A percentile compares a stretch with the other conserved stretches of the same genome.
phyloP scores from a whole-genome alignment of 257 asterid species.

The Scutellaria baicalensis region DNA sequence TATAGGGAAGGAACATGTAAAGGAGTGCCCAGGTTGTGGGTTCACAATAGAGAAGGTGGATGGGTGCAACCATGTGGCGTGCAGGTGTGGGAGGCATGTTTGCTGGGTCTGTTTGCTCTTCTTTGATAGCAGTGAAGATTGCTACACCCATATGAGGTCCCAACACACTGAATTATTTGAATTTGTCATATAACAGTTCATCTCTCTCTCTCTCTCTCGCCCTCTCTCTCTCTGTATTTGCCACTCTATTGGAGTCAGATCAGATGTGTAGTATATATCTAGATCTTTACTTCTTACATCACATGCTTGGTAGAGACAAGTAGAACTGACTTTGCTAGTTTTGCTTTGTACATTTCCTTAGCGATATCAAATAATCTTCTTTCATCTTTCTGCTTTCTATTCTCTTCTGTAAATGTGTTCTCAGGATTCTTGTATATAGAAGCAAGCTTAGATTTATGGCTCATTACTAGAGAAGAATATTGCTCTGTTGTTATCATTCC shows the following conservation, averaged over 20 bases:
- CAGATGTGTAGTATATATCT: background rate
- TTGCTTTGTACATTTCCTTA: conserved; percentile 7
- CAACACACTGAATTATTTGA: conserved; percentile 38
- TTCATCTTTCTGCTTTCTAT: background rate
- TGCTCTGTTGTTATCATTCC: too few species aligned
- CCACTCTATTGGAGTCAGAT: background rate
- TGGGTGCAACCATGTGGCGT: conserved; percentile 85
- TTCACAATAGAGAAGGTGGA: conserved; percentile 82
- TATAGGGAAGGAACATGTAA: conserved; percentile 61
- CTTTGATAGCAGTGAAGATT: conserved; percentile 45
- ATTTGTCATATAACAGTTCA: background rate
- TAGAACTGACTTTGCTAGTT: background rate
- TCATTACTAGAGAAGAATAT: too few species aligned
- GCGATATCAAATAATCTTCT: background rate
- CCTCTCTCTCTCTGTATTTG: background rate
- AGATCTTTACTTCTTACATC: background rate
- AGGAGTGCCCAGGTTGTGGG: conserved; percentile 68
- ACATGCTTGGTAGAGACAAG: too few species aligned
- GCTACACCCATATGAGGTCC: conserved; percentile 69
- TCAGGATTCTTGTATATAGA: background rate
- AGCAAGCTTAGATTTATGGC: too few species aligned
- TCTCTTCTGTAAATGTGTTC: too few species aligned
- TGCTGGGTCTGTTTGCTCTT: conserved; percentile 79
- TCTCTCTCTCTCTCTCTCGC: background rate
- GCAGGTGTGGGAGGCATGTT: conserved; percentile 75